phyloP scores from a whole-genome alignment of 306 rosid genomes.

The Oemleria cerasiformis region DNA sequence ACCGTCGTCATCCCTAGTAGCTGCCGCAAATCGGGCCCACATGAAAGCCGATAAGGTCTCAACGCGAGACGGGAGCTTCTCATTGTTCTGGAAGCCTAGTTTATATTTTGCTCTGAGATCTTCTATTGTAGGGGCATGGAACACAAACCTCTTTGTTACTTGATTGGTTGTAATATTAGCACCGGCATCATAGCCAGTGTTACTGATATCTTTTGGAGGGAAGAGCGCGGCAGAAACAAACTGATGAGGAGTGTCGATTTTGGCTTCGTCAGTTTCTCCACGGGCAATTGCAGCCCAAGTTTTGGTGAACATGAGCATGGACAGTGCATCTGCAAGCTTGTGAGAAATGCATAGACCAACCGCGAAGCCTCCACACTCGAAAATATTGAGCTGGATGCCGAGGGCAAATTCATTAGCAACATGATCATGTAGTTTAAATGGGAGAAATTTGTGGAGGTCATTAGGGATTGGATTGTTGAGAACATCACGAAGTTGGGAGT shows the following conservation, averaged over 20 bases:
- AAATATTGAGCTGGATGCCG: slow-evolving; percentile 47
- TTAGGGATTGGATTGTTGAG: slow-evolving; percentile 33
- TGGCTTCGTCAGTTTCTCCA: no score
- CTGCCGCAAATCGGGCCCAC: slow-evolving; percentile 34
- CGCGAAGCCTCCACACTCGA: slow-evolving; percentile 42
- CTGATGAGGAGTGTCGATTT: not conserved
- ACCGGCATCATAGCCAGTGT: not conserved
- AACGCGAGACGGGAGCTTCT: not conserved
- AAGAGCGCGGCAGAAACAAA: slow-evolving; percentile 2
- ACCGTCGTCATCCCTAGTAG: slow-evolving; percentile 21
- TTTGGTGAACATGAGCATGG: slow-evolving; percentile 19
- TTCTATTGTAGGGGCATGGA: not conserved
- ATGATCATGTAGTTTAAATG: not conserved
- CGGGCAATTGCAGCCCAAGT: slow-evolving; percentile 1
- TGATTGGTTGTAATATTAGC: not conserved
- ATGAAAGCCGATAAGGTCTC: not conserved
- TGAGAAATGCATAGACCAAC: slow-evolving; percentile 18
- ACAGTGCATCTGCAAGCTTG: slow-evolving; percentile 3
- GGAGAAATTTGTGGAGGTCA: slow-evolving; percentile 20
- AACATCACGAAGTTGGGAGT: slow-evolving; percentile 29
- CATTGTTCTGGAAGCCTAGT: not conserved
- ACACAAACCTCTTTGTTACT: slow-evolving; percentile 12
- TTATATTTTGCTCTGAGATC: slow-evolving; percentile 1
- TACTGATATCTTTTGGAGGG: not conserved
- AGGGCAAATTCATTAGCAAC: slow-evolving; percentile 25